Evolutionary conservation across 306 rosid species (phyloP).

Genomic region (Lathyrus tuberosus): DNA sequence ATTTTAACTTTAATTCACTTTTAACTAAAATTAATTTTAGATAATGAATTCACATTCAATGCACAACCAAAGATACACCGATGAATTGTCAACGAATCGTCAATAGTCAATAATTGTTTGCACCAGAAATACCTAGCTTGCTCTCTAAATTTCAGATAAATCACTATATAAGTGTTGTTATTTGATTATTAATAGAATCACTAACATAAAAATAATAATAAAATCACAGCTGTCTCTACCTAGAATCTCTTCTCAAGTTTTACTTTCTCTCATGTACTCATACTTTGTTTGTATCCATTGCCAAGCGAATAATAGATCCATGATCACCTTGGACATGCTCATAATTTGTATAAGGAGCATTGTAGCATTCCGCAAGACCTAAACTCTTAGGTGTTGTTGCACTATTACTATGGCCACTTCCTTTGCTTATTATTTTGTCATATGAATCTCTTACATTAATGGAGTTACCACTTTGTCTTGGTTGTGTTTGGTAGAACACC

Average conservation of each 20-base stretch:
- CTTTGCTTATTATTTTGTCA: constrained; percentile 35
- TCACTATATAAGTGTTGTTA: constrained; percentile 28
- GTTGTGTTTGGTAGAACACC: constrained; percentile 86
- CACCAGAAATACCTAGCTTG: background rate
- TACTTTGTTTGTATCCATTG: constrained; percentile 65
- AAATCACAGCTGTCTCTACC: constrained; percentile 37
- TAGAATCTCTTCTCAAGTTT: constrained; percentile 34
- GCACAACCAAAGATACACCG: too few species aligned
- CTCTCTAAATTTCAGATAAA: background rate
- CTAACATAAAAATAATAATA: background rate
- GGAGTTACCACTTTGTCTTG: constrained; percentile 69
- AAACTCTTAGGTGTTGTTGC: constrained; percentile 40
- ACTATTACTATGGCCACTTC: constrained; percentile 23
- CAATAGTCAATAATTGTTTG: background rate
- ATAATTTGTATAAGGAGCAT: constrained; percentile 51
- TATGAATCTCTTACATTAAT: constrained; percentile 50
- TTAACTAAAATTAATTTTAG: too few species aligned
- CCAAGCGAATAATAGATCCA: constrained; percentile 49
- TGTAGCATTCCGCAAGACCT: constrained; percentile 49
- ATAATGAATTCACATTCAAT: too few species aligned
- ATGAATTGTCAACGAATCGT: too few species aligned
- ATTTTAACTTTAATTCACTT: too few species aligned
- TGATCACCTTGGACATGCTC: constrained; percentile 68
- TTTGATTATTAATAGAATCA: background rate
- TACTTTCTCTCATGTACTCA: constrained; percentile 47